Base-by-base conservation (phyloP, 768 basidiomycete species). In the Auriculariales sp. region DNA sequence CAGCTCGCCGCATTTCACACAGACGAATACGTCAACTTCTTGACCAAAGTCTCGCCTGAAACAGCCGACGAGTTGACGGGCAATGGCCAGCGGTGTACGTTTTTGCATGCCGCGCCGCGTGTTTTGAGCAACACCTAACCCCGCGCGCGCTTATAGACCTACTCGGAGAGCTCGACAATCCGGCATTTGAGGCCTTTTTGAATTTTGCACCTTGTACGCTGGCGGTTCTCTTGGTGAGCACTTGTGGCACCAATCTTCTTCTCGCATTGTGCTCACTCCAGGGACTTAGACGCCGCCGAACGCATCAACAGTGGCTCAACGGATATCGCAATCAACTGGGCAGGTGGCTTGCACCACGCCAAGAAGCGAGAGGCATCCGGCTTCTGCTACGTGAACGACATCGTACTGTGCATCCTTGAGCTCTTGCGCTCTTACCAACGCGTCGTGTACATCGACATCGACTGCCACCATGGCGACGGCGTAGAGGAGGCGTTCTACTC, bases 401-500 rank as follows among this genome's bases (percentile, higher is more conserved):
- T 97, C 61, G 92, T 95, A 1, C 80, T 98, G 24, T 84, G 81
- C 36, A 94, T 95, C 32, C 74, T 99, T 45, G 94, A 95, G 63
- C 79, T 99, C 6, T 69, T 94, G n/a, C 78, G 92, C 56, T 77
- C 71, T 49, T 79, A 79, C 59, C 73, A 87, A 2, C 81, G 95
- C 48, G 94, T 99, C 14, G 69, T 99, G 28, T 98, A 99, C 62
- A 83, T 99, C 64, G 94, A 99, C 66, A 92, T 98, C 52, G 95
- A 98, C 64, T 91, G 91, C 47, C 95, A 98, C 62, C 95, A 99
- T 63, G 94, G 95, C 15, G 95, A 98, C 61, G 94, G 94, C 12
- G 95, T 98, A 29, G 95, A 99, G 58, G 95, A 98, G 61, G 95
- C 94, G 2, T 97, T 98, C 69, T 97, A 95, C 63, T 93, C 88